Base-by-base conservation (phyloP, 2,329 filamentous ascomycete genomes). In the Metarhizium anisopliae region DNA sequence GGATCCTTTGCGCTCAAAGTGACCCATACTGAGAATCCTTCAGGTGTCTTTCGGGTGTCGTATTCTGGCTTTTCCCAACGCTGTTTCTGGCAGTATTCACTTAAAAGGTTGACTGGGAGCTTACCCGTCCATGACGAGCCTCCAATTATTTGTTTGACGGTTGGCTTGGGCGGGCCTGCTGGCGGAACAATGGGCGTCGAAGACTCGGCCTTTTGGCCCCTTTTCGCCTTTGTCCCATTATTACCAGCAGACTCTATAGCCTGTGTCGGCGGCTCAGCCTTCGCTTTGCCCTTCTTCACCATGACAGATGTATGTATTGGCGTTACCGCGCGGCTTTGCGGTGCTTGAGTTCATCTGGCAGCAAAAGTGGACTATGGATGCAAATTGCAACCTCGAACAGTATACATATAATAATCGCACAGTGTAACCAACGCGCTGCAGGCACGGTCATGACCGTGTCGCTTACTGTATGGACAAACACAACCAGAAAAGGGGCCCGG, bases 111-210 rank as follows among this genome's bases (percentile, higher is more conserved):
- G 60, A 96, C 89, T 1, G 94, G 94, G 36, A 99, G 76, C 70
- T 99, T 99, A 45, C 94, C 94, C 0, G 94, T 99, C 94, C 94
- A 99, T 63, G 91, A 96, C 57, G 90, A 84, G 51, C 94, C 94
- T 47, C 91, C 94, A 66, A 99, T 95, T 61, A 99, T 76, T 63
- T 95, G 90, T 70, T 87, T 86, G 49, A 81, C 80, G 2, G 84
- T 85, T 14, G 82, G 83, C 62, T 84, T 83, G 0, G 80, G 80
- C 3, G 78, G 78, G 0, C 72, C 77, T 2, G 67, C 60, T 2
- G 70, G 62, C 14, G 67, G 69, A 58, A 67, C 67, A 54, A 68
- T 72, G 60, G 63, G 62, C 55, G 56, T 64, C 6, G 63, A 55
- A 14, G 65, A 51, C n/a, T 66, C 63, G 25, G 53, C 64, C 64